Conservation (phyloP, 2,329 filamentous ascomycete genomes). For the Venturia pyrina region DNA sequence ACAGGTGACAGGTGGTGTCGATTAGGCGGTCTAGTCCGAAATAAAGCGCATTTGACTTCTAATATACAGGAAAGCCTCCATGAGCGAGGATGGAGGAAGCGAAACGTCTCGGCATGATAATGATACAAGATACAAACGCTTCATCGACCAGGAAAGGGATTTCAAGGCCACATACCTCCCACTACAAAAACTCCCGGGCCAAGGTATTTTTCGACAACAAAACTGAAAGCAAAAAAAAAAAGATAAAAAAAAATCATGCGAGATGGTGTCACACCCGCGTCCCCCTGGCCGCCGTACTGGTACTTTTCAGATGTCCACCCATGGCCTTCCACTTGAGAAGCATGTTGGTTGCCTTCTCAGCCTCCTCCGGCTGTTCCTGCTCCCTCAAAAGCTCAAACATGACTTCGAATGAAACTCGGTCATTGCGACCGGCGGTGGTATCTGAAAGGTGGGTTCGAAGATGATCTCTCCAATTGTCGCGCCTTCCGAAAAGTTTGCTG, state of each 20-base stretch:
- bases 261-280: not conserved
- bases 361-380: slow-evolving; percentile 15
- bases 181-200: not conserved
- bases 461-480: slow-evolving; percentile 22
- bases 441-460: slow-evolving; percentile 22
- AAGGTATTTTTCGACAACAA: not conserved
- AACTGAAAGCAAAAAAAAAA: not conserved
- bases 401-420: slow-evolving; percentile 20
- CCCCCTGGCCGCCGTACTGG: not conserved
- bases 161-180: not conserved
- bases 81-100: not conserved
- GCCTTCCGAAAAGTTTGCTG: slow-evolving; percentile 21
- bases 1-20: not conserved
- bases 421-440: slow-evolving; percentile 20
- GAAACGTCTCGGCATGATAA: not conserved
- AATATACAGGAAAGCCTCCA: not conserved
- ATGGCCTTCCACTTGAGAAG: slow-evolving; percentile 15
- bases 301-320: not conserved
- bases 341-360: slow-evolving; percentile 23
- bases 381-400: slow-evolving; percentile 13
- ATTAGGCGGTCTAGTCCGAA: slow-evolving; percentile 1
- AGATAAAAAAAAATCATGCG: too few species aligned
- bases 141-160: not conserved
- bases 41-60: not conserved
- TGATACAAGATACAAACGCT: not conserved